Conservation (phyloP, 2,329 filamentous ascomycete species). For the Alternaria conjuncta region DNA sequence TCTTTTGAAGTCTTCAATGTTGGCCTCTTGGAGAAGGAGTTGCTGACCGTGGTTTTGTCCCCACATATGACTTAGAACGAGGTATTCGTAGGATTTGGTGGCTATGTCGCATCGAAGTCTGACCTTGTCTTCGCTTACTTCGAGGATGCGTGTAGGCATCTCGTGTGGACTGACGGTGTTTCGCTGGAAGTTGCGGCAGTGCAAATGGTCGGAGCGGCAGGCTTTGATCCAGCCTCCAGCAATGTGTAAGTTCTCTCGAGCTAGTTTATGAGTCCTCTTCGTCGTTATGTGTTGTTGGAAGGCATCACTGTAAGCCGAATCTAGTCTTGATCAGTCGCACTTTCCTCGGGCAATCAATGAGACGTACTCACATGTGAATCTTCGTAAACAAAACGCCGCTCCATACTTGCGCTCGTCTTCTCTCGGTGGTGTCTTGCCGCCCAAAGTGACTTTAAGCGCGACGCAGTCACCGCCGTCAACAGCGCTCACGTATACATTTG, state of each 20-base stretch:
- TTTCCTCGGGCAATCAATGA: neutral
- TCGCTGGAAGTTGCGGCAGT: neutral
- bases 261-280: neutral
- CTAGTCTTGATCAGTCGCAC: neutral
- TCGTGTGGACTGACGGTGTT: neutral
- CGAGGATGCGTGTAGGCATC: conserved; percentile 10
- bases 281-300: neutral
- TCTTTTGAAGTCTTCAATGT: neutral
- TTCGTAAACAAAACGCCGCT: neutral
- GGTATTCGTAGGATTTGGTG: conserved; percentile 4
- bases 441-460: neutral
- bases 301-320: neutral
- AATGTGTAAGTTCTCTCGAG: neutral
- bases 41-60: neutral
- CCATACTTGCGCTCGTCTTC: neutral
- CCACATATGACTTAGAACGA: conserved; percentile 20
- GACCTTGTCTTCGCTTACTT: neutral
- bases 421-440: neutral
- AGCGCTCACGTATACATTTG: neutral
- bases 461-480: neutral
- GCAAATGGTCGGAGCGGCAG: neutral
- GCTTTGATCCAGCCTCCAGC: neutral
- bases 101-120: conserved; percentile 9
- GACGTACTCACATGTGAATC: neutral
- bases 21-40: neutral